phyloP scores from a whole-genome alignment of 1,284 basidiomycete genomes.

The Coniferiporia sulphurascens region DNA sequence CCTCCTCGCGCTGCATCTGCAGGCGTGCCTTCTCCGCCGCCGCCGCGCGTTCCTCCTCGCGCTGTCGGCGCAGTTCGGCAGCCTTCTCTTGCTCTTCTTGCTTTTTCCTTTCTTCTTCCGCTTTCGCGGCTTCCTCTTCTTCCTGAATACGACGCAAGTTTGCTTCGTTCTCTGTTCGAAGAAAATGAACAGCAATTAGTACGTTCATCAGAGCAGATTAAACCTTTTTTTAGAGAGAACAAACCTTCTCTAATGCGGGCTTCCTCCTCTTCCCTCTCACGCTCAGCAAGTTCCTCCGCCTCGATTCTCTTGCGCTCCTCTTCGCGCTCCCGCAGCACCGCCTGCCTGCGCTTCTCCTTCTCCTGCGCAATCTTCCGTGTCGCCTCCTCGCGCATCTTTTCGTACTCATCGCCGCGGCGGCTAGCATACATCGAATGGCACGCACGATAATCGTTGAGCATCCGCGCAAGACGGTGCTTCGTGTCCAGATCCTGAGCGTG shows the following conservation, averaged over 20 bases:
- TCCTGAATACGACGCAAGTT: constrained; percentile 46
- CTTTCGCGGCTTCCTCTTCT: constrained; percentile 48
- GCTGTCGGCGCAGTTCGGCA: constrained; percentile 49
- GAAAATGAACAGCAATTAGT: constrained; percentile 11
- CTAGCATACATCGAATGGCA: constrained; percentile 57
- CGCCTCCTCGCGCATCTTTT: constrained; percentile 57
- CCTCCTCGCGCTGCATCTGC: constrained; percentile 75
- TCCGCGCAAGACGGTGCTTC: constrained; percentile 74
- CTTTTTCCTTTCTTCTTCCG: constrained; percentile 50
- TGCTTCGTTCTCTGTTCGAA: constrained; percentile 42
- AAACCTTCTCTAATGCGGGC: constrained; percentile 46
- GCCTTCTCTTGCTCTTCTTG: constrained; percentile 57
- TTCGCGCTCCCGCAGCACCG: constrained; percentile 53
- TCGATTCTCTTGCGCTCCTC: constrained; percentile 45
- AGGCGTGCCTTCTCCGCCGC: constrained; percentile 52
- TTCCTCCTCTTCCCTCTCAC: constrained; percentile 51
- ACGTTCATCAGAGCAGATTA: background rate
- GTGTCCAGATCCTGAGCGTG: constrained; percentile 72
- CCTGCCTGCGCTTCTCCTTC: constrained; percentile 68
- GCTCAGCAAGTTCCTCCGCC: constrained; percentile 44
- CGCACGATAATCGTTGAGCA: constrained; percentile 72
- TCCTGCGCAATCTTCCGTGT: constrained; percentile 78
- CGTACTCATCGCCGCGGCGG: constrained; percentile 70
- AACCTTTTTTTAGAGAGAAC: constrained; percentile 20
- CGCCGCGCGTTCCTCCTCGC: constrained; percentile 65